Evolutionary conservation across 805 yeast genomes (phyloP), one percentile per base, ranked within the genome.

Genomic region (Wickerhamiella siamensis): DNA sequence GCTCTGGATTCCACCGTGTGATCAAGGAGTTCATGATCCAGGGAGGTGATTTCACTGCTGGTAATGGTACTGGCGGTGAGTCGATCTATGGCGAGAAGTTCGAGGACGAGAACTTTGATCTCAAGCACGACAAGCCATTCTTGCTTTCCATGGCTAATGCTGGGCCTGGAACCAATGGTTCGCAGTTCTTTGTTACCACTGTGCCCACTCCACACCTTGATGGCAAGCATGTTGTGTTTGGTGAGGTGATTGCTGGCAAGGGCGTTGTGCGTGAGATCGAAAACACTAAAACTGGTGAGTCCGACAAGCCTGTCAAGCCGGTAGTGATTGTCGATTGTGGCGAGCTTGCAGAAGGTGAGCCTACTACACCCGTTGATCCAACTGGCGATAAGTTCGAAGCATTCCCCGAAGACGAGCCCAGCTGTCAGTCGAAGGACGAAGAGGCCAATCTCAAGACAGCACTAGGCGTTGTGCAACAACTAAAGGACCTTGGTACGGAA

Each of bases 71-170:
- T 10, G 91, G 91, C 34, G 91, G 91, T 41, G 83, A 77, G 57
- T 76, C 83, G 31, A 81, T 81, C 47, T 81, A 81, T 55, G 91
- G 91, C 21, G 87, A 79, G 50, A 79, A 79, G 57, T 81, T 81
- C 52, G 94, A 83, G 56, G 98, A 88, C 59, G 98, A 88, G 61
- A 80, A 79, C 61, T 88, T 91, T 60, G 60, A 69, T 38, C 58
- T 74, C 50, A 72, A 70, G 47, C 97, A 88, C 58, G 84, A 77
- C 49, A 71, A 71, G 54, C 97, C 97, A 42, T 87, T 80, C 61
- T 68, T 91, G 51, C 71, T 88, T 52, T 83, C 94, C 5, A 91
- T 88, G 97, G 97, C 98, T 44, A 88, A 88, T 57, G 83, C 96
- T 4, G 97, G 97, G 15, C 86, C 94, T 45, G 76, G 79, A 60